Evolutionary conservation across 768 basidiomycete species (phyloP).

Genomic region (Boletus vermiculosoides): DNA sequence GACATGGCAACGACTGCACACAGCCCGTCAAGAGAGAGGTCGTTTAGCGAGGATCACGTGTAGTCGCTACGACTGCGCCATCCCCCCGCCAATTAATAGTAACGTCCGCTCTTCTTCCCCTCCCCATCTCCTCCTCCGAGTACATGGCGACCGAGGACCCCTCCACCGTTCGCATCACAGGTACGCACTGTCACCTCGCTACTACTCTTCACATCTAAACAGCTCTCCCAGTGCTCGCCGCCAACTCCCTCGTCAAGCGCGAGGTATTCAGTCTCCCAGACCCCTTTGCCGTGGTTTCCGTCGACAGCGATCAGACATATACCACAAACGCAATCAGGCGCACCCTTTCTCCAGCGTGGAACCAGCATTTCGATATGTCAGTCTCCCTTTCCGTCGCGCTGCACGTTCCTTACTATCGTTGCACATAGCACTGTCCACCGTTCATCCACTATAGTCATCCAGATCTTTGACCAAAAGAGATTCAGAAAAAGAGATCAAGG

Average conservation of each 20-base stretch:
- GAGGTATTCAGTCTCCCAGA: slow-evolving; percentile 81
- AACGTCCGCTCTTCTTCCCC: background rate
- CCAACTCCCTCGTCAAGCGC: slow-evolving; percentile 70
- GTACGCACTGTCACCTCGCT: slow-evolving; percentile 1
- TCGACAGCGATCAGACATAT: slow-evolving; percentile 80
- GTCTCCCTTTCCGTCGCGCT: slow-evolving; percentile 27
- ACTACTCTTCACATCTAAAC: background rate
- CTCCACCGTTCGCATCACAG: slow-evolving; percentile 27
- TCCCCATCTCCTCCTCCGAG: background rate
- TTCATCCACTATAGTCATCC: slow-evolving; percentile 74
- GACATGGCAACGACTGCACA: too few species aligned
- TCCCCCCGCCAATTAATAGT: too few species aligned
- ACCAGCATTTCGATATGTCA: slow-evolving; percentile 83
- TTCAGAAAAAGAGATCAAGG: slow-evolving; percentile 88
- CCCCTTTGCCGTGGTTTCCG: slow-evolving; percentile 85
- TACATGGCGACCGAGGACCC: slow-evolving; percentile 23
- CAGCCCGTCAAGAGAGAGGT: too few species aligned
- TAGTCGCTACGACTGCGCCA: background rate
- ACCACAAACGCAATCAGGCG: slow-evolving; percentile 73
- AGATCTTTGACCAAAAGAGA: slow-evolving; percentile 88
- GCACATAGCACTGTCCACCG: slow-evolving; percentile 60
- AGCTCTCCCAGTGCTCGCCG: slow-evolving; percentile 65
- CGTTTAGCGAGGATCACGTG: background rate
- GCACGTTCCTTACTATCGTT: slow-evolving; percentile 6
- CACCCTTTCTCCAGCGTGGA: slow-evolving; percentile 74